phyloP scores from a whole-genome alignment of 2,329 filamentous ascomycete species.

The Paecilomyces formosus region DNA sequence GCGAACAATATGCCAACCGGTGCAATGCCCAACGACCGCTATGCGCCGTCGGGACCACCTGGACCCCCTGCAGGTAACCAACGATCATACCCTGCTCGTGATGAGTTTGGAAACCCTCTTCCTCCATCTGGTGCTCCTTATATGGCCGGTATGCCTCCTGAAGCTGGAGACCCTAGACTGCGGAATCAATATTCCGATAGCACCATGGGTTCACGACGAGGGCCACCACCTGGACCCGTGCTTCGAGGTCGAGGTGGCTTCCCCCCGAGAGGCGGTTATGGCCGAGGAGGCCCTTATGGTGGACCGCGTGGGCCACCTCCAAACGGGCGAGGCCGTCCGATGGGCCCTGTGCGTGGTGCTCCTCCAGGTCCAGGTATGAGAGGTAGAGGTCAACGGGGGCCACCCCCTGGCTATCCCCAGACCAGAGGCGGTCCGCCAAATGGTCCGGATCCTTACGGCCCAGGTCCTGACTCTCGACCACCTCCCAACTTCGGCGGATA shows the following conservation, averaged over 20 bases:
- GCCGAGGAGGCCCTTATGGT: slow-evolving; percentile 32
- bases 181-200: slow-evolving; percentile 42
- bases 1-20: slow-evolving; percentile 17
- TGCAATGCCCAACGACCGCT: slow-evolving; percentile 13
- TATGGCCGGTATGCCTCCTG: slow-evolving; percentile 26
- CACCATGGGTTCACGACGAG: slow-evolving; percentile 36
- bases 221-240: slow-evolving; percentile 37
- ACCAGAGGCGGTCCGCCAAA: slow-evolving; percentile 29
- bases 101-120: slow-evolving; percentile 35
- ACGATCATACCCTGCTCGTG: slow-evolving; percentile 25
- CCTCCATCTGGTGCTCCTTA: slow-evolving; percentile 23
- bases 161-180: slow-evolving; percentile 36
- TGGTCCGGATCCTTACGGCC: slow-evolving; percentile 27
- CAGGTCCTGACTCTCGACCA: slow-evolving; percentile 14
- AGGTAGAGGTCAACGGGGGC: slow-evolving; percentile 35
- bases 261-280: slow-evolving; percentile 38
- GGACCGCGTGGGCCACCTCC: slow-evolving; percentile 25
- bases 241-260: slow-evolving; percentile 53
- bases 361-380: slow-evolving; percentile 36
- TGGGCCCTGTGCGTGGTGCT: slow-evolving; percentile 25
- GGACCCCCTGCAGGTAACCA: slow-evolving; percentile 17
- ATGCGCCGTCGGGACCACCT: slow-evolving; percentile 8
- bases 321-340: slow-evolving; percentile 37
- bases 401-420: slow-evolving; percentile 46
- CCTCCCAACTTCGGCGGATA: slow-evolving; percentile 29